Percentiles rank a stretch among this genome's conserved stretches.
Evolutionary conservation across 352 stramenopile genomes (phyloP).

Genomic region (Globisporangium takayamanum): DNA sequence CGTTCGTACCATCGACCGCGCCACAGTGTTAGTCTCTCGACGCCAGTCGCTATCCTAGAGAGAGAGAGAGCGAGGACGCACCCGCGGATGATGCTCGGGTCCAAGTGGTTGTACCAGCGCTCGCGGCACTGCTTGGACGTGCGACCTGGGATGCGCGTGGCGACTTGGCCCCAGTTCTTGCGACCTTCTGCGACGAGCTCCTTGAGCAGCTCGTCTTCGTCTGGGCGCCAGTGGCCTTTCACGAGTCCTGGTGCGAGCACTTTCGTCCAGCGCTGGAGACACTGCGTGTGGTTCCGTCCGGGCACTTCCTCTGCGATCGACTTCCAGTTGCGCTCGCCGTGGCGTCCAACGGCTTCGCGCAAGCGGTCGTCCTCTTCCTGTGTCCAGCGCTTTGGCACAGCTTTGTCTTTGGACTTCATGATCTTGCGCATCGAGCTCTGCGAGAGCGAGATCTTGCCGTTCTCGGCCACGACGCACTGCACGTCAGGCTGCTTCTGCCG

Average conservation of each 20-base stretch:
- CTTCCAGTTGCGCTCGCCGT: slow-evolving; percentile 86
- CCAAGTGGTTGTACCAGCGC: slow-evolving; percentile 87
- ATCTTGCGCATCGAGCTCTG: slow-evolving; percentile 55
- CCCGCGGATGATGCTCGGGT: slow-evolving; percentile 23
- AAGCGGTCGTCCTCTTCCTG: slow-evolving; percentile 76
- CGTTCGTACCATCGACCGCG: no score
- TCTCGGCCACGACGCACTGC: slow-evolving; percentile 30
- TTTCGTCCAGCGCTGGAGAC: slow-evolving; percentile 89
- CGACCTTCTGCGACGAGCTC: slow-evolving; percentile 70
- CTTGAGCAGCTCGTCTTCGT: slow-evolving; percentile 89
- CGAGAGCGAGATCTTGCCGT: slow-evolving; percentile 35
- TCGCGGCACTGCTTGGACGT: slow-evolving; percentile 89
- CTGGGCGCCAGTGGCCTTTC: slow-evolving; percentile 93
- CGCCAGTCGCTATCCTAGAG: slow-evolving; percentile 2
- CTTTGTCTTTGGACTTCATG: slow-evolving; percentile 83
- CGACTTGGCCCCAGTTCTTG: slow-evolving; percentile 88
- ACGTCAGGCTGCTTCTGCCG: slow-evolving; percentile 80
- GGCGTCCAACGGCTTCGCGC: slow-evolving; percentile 60
- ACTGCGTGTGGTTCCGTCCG: slow-evolving; percentile 85
- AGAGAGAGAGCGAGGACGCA: not conserved
- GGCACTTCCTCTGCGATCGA: slow-evolving; percentile 82
- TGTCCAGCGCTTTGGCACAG: slow-evolving; percentile 75
- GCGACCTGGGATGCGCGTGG: slow-evolving; percentile 70
- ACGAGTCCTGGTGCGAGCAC: slow-evolving; percentile 92
- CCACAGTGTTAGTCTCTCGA: no score